Evolutionary conservation across 169 alveolate genomes (phyloP), one percentile per base, ranked within the genome.

Genomic region (Fabrea salina): DNA sequence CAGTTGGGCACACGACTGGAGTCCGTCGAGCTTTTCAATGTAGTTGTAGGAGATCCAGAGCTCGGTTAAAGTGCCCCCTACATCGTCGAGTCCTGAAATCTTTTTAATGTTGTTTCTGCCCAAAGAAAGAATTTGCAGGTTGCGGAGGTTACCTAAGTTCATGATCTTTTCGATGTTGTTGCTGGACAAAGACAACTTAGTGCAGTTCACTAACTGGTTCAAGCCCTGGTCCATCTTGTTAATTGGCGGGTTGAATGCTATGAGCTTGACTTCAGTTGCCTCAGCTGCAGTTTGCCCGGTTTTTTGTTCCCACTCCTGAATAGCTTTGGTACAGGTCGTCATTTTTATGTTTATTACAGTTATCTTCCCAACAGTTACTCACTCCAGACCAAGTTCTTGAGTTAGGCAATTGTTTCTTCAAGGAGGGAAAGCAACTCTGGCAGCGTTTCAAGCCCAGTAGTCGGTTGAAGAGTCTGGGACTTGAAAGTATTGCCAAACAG

Each of bases 1-100:
- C n/a, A 91, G 82, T 77, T 84, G 84, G 32, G 75, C 79, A 80
- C 94, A 92, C 37, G 89, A 85, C 67, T 89, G 78, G 22, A 92
- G 86, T 22, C 96, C 96, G 68, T 92, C 96, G 11, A 92, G 71
- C 72, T 86, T 89, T 79, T 92, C 96, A 13, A 92, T 89, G 16
- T 61, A 75, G 81, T 92, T 92, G 79, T 92, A 89, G 35, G 92
- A 82, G 25, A 92, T 72, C 94, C 96, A 92, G 11, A 92, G 59
- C 68, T 92, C 84, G 47, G 85, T 85, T 6, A 92, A 82, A 32
- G 96, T 87, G 39, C 75, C 75, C 2, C 96, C 96, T 37, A 92
- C 84, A 47, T 89, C 94, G 50, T 92, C 96, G 4, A 92, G 79
- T 0, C 94, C 96, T 82, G 87, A 75, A 11, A 92, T 87, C 54